Base-by-base conservation (phyloP, 352 stramenopile genomes). In the Globisporangium recalcitrans region DNA sequence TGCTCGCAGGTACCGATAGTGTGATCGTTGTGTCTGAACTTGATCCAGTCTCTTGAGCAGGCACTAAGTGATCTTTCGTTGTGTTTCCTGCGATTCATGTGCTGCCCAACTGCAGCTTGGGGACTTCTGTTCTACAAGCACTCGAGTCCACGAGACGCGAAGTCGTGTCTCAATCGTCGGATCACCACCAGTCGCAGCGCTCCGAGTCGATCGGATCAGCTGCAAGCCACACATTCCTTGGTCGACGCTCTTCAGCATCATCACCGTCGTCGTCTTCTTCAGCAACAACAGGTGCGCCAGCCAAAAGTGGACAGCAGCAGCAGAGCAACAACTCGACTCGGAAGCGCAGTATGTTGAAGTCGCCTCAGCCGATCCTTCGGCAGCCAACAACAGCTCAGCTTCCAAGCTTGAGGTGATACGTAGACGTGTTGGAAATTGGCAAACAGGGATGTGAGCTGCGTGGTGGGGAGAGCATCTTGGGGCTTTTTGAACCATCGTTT, bases 101-200 rank as follows among this genome's bases (percentile, higher is more conserved):
- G 3, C 40, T 55, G 1, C 14, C 38, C 19, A 14, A 38, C 13
- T 19, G 19, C 29, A 68, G 63, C 14, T 27, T 68, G n/a, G 55
- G 62, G 6, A 38, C 48, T 10, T 68, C 56, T 2, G 63, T 68
- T 47, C 71, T 93, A 24, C 74, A 85, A 55, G 82, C 84, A 4
- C 82, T 93, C 32, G 84, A 93, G 60, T 69, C 61, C n/a, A 80
- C 77, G 13, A 56, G 74, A 5, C 67, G 77, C 22, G 72, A 84
- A 38, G 32, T 59, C 4, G 27, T 29, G 8, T n/a, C 32, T 21
- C 34, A 59, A 16, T 36, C 47, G 0, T 26, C 59, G 22, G 34
- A 52, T 19, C 49, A 52, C 24, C 52, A 58, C 19, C 54, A 60
- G 21, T 31, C 38, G 22, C 54, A 52, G 19, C 54, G 61, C 13